Base-by-base conservation (phyloP, 768 basidiomycete species). In the Amanita brunnescens region DNA sequence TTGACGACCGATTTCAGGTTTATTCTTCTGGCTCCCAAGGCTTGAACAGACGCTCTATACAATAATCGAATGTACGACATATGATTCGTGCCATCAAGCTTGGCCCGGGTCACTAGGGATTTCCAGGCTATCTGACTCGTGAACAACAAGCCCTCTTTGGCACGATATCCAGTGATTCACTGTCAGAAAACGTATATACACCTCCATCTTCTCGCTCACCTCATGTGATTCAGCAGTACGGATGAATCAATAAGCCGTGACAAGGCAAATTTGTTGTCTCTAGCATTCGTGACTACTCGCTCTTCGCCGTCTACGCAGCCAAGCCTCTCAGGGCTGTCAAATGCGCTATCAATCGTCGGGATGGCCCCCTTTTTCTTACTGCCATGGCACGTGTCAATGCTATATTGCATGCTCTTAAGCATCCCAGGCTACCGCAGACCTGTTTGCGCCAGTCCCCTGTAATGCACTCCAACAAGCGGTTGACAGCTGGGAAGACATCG, bases 21-120 rank as follows among this genome's bases (percentile, higher is more conserved):
- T 68, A 76, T 87, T 55, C 74, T 91, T 53, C 75, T 91, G 47
- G 80, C 76, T 39, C 90, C 90, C 26, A 87, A 82, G 59, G 89
- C 70, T 92, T 30, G 85, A 88, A 68, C 73, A 75, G 54, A 76
- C 83, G 9, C 65, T 92, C 24, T 75, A 82, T 63, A 80, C 80
- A 44, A 89, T 91, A 41, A 67, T 90, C 53, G 78, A 87, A 66
- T 76, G 87, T 86, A 52, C 29, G 78, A 62, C n/a, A 33, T 23
- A 20, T 13, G 33, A 18, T 41, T 35, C 32, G 47, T 18, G 20
- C 53, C 49, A 51, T 14, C 5, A 16, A 42, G 18, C 20, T 51
- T 35, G 51, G n/a, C n/a, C n/a, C n/a, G n/a, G n/a, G 48, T 60
- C 10, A 62, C 54, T 21, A 35, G 47, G 13, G 21, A 34, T 43